Percentiles rank a stretch among this genome's conserved stretches.
phyloP scores from a whole-genome alignment of 2,329 filamentous ascomycete genomes.

The Neocatenulostroma microsporum region DNA sequence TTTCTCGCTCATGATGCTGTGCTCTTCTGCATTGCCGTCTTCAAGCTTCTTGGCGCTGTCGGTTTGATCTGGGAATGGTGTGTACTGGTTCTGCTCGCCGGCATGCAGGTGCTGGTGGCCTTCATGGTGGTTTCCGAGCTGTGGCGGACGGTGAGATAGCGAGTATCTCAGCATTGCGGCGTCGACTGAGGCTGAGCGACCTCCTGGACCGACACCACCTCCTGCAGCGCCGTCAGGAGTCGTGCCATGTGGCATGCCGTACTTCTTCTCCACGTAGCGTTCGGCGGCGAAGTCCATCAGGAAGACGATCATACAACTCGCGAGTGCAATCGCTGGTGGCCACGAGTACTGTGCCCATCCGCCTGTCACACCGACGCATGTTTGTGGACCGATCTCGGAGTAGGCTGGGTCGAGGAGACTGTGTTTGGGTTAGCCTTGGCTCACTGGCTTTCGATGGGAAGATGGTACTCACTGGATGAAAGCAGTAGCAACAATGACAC shows the following conservation, averaged over 20 bases:
- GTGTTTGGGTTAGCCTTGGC: slow-evolving; percentile 8
- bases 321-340: slow-evolving; percentile 46
- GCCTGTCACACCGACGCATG: slow-evolving; percentile 48
- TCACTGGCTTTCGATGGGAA: not conserved
- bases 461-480: slow-evolving; percentile 36
- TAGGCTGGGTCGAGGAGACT: slow-evolving; percentile 32
- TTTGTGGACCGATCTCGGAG: slow-evolving; percentile 28
- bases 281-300: slow-evolving; percentile 45
- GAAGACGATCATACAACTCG: slow-evolving; percentile 44
- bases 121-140: slow-evolving; percentile 12
- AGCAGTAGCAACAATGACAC: slow-evolving; percentile 42
- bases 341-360: slow-evolving; percentile 47
- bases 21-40: not conserved
- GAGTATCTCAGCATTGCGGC: slow-evolving; percentile 19
- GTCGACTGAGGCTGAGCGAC: slow-evolving; percentile 16
- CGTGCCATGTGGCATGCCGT: slow-evolving; percentile 31
- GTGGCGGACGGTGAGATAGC: slow-evolving; percentile 9
- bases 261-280: slow-evolving; percentile 44
- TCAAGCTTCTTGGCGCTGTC: not conserved
- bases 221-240: too few relatives aligned
- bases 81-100: slow-evolving; percentile 31
- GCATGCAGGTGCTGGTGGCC: slow-evolving; percentile 38
- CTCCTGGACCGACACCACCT: too few relatives aligned
- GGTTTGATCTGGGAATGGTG: not conserved
- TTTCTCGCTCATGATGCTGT: slow-evolving; percentile 14